Base-by-base conservation (phyloP, 352 stramenopile genomes). In the Phytophthora uliginosa region DNA sequence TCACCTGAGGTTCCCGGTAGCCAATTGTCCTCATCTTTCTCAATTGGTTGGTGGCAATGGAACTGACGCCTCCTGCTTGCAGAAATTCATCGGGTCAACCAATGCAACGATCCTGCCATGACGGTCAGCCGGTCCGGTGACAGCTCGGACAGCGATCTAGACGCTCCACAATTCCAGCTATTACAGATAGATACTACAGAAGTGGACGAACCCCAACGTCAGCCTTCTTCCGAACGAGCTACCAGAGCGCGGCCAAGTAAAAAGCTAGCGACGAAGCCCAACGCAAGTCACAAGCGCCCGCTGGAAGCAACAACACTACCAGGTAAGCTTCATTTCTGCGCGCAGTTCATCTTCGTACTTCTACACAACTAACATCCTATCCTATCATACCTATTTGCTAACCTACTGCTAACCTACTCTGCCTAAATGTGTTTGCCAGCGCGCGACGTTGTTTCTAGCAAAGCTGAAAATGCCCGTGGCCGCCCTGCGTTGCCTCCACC, bases 371-470 rank as follows among this genome's bases (percentile, higher is more conserved):
- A 77, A 69, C 71, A 73, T 51, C 52, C 66, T 61, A 52, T 79
- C 66, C 71, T 79, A 79, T 74, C 67, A 74, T 72, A 69, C 57
- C 63, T 65, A 77, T 20, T 60, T 55, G 24, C 63, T 72, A 67
- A 78, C 66, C 66, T 76, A 77, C 69, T 73, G 55, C 69, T 81
- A 72, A 69, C 69, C 69, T 81, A 82, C 67, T 77, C 75, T 82
- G 79, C 72, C 67, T 73, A 76, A 74, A 77, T 76, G 34, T 57
- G 65, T 77, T 73, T 68, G n/a, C 17, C 47, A 79, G 71, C 58
- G 63, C 22, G 31, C 53, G 71, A 26, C 47, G 24, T 28, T 28
- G 40, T 40, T 18, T 51, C 34, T 40, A 66, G 36, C 24, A 73
- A 45, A 53, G 20, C 38, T n/a, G 5, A 18, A 54, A 58, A 54